Evolutionary conservation across 805 yeast genomes (phyloP), one percentile per base, ranked within the genome.

Genomic region (Zygosaccharomyces kombuchaensis): DNA sequence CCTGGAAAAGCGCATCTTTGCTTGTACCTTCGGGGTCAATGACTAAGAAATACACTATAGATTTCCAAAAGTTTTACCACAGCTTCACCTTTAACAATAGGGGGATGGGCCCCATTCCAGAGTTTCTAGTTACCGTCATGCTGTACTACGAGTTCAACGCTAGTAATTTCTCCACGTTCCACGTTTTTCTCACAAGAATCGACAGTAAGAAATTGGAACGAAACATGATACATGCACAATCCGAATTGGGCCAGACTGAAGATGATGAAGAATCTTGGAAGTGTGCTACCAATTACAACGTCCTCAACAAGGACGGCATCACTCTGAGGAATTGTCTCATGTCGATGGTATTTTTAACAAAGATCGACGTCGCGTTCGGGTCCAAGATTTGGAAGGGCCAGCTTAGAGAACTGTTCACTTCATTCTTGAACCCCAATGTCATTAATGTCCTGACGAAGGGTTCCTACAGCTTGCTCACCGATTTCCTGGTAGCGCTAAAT

Each of bases 1-100:
- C 59, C 39, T 70, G 74, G 70, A 62, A 67, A 34, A 69, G 47
- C 3, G 43, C 55, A 1, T 49, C 57, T 6, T 48, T 60, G 10
- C 37, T 50, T 17, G 25, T 35, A 23, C 46, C 47, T 12, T 34
- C 34, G 10, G 13, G 29, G 2, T 36, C 34, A n/a, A 19, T 16
- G 25, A 31, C 39, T 10, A 48, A 41, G 30, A 59, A 58, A 45
- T 49, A 59, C 40, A 40, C 43, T 12, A 35, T 52, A 7, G 49
- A 52, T 14, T 63, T 61, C 25, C 56, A 51, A 34, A 54, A 52
- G 13, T 63, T 59, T 38, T 62, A 59, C 44, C 53, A 59, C 36
- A 60, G 65, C 42, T 63, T 61, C 40, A 57, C 59, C 1, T 61
- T 59, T 34, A 57, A 54, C 36, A 53, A 54, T 31, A 41, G 50